Base-by-base conservation (phyloP, 1,139 yeast species). In the Hansenula sp. region DNA sequence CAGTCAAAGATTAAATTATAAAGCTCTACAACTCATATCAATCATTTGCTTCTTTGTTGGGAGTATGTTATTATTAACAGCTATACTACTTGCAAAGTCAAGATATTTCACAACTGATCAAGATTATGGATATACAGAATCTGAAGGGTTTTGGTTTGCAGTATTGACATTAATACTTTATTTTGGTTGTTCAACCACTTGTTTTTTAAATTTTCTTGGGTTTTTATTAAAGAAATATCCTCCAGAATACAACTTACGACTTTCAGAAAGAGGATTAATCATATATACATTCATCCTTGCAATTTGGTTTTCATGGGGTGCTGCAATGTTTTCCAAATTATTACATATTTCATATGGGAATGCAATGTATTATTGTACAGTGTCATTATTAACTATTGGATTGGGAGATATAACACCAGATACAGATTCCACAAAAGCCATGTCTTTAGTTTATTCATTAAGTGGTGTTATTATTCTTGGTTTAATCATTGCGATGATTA, bases 81-180 rank as follows among this genome's bases (percentile, higher is more conserved):
- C 76, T 18, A 38, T 82, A 14, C 62, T 85, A 17, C 46, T 82
- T 31, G 69, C 68, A 0, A 75, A 75, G 20, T 60, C 80, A 0
- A 51, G 33, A 2, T 56, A 59, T 30, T 56, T 55, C 30, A 39
- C 38, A 2, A 35, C 36, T 5, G 50, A 47, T n/a, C 53, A 48
- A 33, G 6, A 19, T 19, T 10, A 19, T 12, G 16, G 5, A 6
- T 44, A 47, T 32, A 41, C 41, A 2, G 53, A 54, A 30, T 71
- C 87, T 0, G 82, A 77, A 49, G 95, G 94, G 1, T 88, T 75
- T 54, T 88, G 89, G 87, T 82, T 72, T 58, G 95, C 88, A 0
- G 74, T 75, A 1, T 65, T 82, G 46, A 83, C 95, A 0, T 70
- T 78, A 3, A 65, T 69, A 2, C 60, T 84, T 26, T 87, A 88